Conservation (phyloP, 345 rosid genomes). For the Aethionema arabicum region DNA sequence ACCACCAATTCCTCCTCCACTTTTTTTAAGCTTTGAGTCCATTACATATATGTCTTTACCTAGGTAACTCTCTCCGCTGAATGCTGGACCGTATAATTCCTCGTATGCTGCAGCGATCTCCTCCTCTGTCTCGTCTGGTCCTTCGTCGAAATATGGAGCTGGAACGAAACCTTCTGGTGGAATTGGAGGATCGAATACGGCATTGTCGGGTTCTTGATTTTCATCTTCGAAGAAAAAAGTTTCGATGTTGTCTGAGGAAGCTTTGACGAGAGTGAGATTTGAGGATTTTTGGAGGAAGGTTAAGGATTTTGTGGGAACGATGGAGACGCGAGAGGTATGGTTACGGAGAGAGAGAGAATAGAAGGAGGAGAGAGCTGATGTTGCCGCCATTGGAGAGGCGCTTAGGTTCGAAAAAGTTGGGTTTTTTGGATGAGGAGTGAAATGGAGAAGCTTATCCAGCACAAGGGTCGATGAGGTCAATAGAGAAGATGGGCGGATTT, state of each 20-base stretch:
- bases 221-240: slow-evolving; percentile 51
- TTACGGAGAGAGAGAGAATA: slow-evolving; percentile 38
- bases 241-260: slow-evolving; percentile 44
- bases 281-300: slow-evolving; percentile 31
- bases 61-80: slow-evolving; percentile 56
- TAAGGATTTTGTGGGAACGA: slow-evolving; percentile 30
- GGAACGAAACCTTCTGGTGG: slow-evolving; percentile 61
- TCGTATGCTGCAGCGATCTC: slow-evolving; percentile 76
- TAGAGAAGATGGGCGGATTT: background rate
- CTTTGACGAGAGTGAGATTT: slow-evolving; percentile 30
- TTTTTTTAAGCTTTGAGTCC: slow-evolving; percentile 63
- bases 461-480: no score
- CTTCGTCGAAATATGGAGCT: slow-evolving; percentile 73
- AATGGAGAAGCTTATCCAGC: slow-evolving; percentile 34
- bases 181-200: slow-evolving; percentile 58
- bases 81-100: slow-evolving; percentile 78
- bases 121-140: slow-evolving; percentile 58
- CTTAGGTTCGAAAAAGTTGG: background rate
- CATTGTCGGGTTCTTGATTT: slow-evolving; percentile 45
- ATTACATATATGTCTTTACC: slow-evolving; percentile 64
- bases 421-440: slow-evolving; percentile 25
- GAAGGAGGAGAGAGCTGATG: slow-evolving; percentile 44
- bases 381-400: slow-evolving; percentile 33
- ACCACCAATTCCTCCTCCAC: slow-evolving; percentile 39
- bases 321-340: slow-evolving; percentile 33